Evolutionary conservation across 1,139 yeast genomes (phyloP).

Genomic region (Scheffersomyces segobiensis): DNA sequence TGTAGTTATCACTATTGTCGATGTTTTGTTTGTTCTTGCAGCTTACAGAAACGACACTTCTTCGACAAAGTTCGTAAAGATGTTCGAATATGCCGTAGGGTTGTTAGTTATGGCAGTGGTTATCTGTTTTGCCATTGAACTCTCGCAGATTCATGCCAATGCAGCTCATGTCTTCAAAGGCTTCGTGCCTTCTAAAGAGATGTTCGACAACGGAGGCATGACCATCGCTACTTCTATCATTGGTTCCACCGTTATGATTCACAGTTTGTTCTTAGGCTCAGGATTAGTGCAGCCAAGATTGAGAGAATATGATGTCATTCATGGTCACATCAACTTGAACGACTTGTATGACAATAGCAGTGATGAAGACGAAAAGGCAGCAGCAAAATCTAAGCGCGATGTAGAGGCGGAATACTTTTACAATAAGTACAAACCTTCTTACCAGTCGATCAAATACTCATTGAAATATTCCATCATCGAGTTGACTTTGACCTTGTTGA

Average conservation of each 20-base stretch:
- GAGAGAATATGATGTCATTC: constrained; percentile 55
- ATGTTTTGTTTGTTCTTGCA: constrained; percentile 70
- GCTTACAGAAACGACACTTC: constrained; percentile 73
- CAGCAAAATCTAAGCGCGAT: constrained; percentile 5
- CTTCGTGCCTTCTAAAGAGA: constrained; percentile 63
- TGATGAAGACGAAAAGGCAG: constrained; percentile 6
- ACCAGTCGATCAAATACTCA: constrained; percentile 65
- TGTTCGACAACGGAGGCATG: constrained; percentile 64
- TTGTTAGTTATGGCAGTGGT: constrained; percentile 67
- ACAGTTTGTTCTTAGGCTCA: constrained; percentile 72
- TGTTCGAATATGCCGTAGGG: constrained; percentile 70
- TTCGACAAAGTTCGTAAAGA: constrained; percentile 60
- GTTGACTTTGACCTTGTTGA: constrained; percentile 61
- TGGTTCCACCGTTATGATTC: constrained; percentile 87
- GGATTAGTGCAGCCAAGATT: constrained; percentile 75
- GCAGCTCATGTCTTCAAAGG: constrained; percentile 64
- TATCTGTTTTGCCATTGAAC: constrained; percentile 68
- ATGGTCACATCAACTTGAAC: constrained; percentile 38
- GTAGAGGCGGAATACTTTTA: constrained; percentile 19
- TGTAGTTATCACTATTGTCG: constrained; percentile 67
- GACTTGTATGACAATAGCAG: constrained; percentile 11
- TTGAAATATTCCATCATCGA: constrained; percentile 66
- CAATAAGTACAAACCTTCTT: constrained; percentile 59
- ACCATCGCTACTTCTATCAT: constrained; percentile 75
- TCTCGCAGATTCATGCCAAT: constrained; percentile 53